These are phyloP conservation scores for Leishmania mexicana DNA, from an alignment of 208 protist species.

Conservation along the genomic window DNA sequence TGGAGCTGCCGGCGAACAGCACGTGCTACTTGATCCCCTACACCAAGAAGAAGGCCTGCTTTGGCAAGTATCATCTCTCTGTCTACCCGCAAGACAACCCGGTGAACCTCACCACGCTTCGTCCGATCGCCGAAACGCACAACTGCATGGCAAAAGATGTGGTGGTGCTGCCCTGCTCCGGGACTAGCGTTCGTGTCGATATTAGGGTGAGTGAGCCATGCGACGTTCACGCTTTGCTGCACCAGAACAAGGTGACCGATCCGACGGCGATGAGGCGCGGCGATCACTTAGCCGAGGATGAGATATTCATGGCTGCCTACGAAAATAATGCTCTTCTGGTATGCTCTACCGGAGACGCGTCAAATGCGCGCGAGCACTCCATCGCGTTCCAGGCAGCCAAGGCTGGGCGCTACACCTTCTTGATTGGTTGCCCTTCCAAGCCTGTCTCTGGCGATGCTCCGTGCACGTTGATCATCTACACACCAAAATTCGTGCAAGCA, in stretches of 20 bases:
- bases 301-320: slow-evolving; percentile 57
- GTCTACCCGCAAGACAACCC: slow-evolving; percentile 68
- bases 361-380: slow-evolving; percentile 76
- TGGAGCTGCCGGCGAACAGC: slow-evolving; percentile 63
- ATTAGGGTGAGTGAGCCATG: slow-evolving; percentile 53
- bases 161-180: slow-evolving; percentile 30
- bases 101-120: slow-evolving; percentile 61
- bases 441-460: slow-evolving; percentile 49
- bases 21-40: slow-evolving; percentile 80
- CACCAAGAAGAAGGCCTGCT: slow-evolving; percentile 54
- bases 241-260: slow-evolving; percentile 64
- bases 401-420: slow-evolving; percentile 54
- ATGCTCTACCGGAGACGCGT: slow-evolving; percentile 50
- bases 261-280: slow-evolving; percentile 25
- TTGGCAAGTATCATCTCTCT: slow-evolving; percentile 64
- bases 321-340: slow-evolving; percentile 48
- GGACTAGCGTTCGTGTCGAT: slow-evolving; percentile 45
- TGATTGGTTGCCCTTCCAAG: slow-evolving; percentile 42
- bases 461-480: slow-evolving; percentile 63
- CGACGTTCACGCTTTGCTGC: slow-evolving; percentile 72
- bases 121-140: slow-evolving; percentile 44
- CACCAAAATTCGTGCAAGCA: slow-evolving; percentile 41
- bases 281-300: slow-evolving; percentile 65
- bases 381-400: slow-evolving; percentile 43
- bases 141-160: slow-evolving; percentile 42